A percentile compares a stretch with the other conserved stretches of the same genome.
Conservation (phyloP, 257 asterid species). For the Anisodus acutangulus region DNA sequence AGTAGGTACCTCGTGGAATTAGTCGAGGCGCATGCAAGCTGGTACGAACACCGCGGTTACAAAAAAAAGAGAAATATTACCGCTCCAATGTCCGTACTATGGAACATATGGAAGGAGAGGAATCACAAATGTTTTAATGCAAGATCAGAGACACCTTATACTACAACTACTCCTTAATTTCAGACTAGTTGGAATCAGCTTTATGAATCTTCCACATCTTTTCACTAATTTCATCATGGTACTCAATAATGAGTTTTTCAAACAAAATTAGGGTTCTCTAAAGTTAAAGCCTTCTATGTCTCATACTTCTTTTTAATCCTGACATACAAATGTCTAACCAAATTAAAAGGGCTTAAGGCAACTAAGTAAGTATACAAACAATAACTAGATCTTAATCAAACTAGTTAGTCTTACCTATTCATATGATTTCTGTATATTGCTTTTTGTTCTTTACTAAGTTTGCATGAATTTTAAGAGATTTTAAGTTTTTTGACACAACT, state of each 20-base stretch:
- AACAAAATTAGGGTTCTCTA: background rate
- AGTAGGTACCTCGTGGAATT: no score
- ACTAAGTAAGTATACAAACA: background rate
- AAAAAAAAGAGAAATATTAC: no score
- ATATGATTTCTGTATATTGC: background rate
- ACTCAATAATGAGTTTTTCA: background rate
- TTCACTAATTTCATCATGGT: background rate
- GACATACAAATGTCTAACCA: background rate
- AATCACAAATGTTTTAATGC: background rate
- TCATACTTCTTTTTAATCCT: background rate
- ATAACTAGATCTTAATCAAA: background rate
- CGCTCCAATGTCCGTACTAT: no score
- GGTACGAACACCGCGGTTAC: no score
- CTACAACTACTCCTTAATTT: background rate
- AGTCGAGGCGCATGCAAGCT: no score
- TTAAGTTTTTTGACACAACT: background rate
- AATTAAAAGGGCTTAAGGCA: background rate
- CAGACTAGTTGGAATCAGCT: background rate
- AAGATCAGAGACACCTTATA: background rate
- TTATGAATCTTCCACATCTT: conserved; percentile 15
- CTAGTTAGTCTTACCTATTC: background rate
- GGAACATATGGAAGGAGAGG: background rate
- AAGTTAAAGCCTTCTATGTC: background rate
- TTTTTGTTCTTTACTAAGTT: background rate
- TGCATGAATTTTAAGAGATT: background rate